phyloP scores from a whole-genome alignment of 1,284 basidiomycete genomes.

The Meira miltonrushii region DNA sequence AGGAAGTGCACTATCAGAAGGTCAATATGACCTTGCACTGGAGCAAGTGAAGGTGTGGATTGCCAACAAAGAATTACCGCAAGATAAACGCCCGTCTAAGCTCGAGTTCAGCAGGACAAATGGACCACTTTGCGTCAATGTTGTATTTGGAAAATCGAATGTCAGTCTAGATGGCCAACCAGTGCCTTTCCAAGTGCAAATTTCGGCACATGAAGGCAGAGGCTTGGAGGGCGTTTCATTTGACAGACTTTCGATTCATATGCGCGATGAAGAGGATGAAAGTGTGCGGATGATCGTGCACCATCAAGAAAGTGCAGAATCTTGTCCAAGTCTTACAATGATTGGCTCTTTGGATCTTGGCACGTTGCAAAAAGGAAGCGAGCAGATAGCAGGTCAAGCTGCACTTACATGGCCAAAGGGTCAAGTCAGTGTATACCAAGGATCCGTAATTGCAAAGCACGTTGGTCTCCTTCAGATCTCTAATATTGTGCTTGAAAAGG shows the following conservation, averaged over 20 bases:
- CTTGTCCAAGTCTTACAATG: too few relatives aligned
- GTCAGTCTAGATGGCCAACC: constrained; percentile 9
- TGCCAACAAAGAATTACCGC: too few relatives aligned
- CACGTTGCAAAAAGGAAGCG: too few relatives aligned
- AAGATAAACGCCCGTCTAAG: background rate
- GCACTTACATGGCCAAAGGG: too few relatives aligned
- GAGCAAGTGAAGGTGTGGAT: constrained; percentile 3
- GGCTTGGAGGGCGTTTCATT: too few relatives aligned
- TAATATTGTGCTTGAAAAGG: background rate
- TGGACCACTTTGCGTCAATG: constrained; percentile 11
- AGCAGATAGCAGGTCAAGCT: too few relatives aligned
- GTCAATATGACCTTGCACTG: background rate
- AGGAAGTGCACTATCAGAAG: background rate
- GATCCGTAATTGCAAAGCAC: too few relatives aligned
- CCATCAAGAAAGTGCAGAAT: too few relatives aligned
- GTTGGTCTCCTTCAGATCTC: background rate
- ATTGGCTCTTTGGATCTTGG: too few relatives aligned
- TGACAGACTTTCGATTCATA: too few relatives aligned
- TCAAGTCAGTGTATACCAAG: too few relatives aligned
- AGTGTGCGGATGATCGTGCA: background rate
- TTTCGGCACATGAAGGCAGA: too few relatives aligned
- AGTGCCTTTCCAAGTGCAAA: constrained; percentile 12
- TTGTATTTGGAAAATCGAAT: constrained; percentile 3
- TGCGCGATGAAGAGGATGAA: background rate
- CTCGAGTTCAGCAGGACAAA: constrained; percentile 11